Base-by-base conservation (phyloP, 73 alveolate genomes). In the Urostyla sp. region DNA sequence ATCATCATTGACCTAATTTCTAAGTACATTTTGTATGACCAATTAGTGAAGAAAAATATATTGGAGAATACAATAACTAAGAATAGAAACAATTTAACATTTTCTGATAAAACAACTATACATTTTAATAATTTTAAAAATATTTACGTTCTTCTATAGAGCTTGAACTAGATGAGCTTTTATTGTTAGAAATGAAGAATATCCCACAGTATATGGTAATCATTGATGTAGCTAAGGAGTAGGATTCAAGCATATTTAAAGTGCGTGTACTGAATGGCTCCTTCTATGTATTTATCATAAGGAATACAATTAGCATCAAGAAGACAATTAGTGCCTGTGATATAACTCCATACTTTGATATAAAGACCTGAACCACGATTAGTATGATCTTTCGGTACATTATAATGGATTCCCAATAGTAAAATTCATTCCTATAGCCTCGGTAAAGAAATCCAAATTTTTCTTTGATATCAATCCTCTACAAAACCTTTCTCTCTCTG, bases 391-490 rank as follows among this genome's bases (percentile, higher is more conserved):
- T 85, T 38, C 89, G 2, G 27, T 51, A 67, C 75, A 79, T 52
- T 1, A 75, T 85, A 20, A 79, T 40, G 16, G 67, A 27, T 54
- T 89, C 96, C 96, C 96, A 89, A 73, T 44, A 89, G 75, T 46
- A 89, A 43, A 38, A 61, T 26, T 67, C 59, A 20, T 46, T 53
- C 38, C 74, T 85, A 54, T 89, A 89, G 28, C 93, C 96, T 15
- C 51, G 61, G 38, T 72, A 89, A 11, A 89, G 81, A 59, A 89
- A 89, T n/a, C 96, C 96, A 45, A 46, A 86, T 55, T 76, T 86
- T 30, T 63, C 67, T 49, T 86, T 60, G 7, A 52, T 30, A 0
- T 49, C 76, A 3, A 74, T 26, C 0, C 21, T 7, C 13, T 79
- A 49, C 24, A 89, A 61, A 16, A 32, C 43, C 15, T 57, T 36